These are phyloP conservation scores for Begonia peltatifolia DNA, from an alignment of 306 rosid species.

Conservation along the genomic window DNA sequence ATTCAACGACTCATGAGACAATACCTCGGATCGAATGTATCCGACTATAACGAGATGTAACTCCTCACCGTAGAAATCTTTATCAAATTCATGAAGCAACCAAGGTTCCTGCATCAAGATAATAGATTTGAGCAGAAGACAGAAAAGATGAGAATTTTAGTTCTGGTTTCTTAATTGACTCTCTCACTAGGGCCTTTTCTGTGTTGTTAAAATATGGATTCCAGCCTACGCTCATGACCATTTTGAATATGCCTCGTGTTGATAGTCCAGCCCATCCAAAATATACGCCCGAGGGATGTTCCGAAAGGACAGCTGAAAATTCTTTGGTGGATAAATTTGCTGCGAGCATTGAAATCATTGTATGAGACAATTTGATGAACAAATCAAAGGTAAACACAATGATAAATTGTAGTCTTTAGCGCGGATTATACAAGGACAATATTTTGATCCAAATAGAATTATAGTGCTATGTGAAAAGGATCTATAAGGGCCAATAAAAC, in stretches of 20 bases:
- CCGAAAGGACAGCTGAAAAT: slow-evolving; percentile 45
- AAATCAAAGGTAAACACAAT: not conserved
- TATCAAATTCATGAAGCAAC: slow-evolving; percentile 66
- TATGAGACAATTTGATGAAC: slow-evolving; percentile 1
- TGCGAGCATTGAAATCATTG: slow-evolving; percentile 21
- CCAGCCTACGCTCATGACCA: slow-evolving; percentile 96
- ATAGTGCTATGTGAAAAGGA: too few species aligned
- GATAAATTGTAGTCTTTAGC: too few species aligned
- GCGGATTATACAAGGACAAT: too few species aligned
- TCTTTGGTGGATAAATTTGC: slow-evolving; percentile 72
- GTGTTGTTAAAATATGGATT: slow-evolving; percentile 76
- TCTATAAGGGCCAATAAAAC: too few species aligned
- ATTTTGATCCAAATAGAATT: too few species aligned
- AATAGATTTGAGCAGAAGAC: slow-evolving; percentile 4
- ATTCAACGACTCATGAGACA: not conserved
- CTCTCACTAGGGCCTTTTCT: slow-evolving; percentile 81
- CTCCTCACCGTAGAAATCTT: slow-evolving; percentile 81
- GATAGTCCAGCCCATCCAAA: slow-evolving; percentile 90
- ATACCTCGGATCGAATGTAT: slow-evolving; percentile 85
- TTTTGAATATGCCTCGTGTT: slow-evolving; percentile 55
- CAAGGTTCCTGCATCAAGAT: slow-evolving; percentile 67
- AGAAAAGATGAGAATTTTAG: slow-evolving; percentile 6
- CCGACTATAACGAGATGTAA: slow-evolving; percentile 75
- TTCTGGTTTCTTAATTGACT: not conserved
- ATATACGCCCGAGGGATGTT: slow-evolving; percentile 81